Base-by-base conservation (phyloP, 202 grass and related monocot species). In the Cymbopogon flexuosus region DNA sequence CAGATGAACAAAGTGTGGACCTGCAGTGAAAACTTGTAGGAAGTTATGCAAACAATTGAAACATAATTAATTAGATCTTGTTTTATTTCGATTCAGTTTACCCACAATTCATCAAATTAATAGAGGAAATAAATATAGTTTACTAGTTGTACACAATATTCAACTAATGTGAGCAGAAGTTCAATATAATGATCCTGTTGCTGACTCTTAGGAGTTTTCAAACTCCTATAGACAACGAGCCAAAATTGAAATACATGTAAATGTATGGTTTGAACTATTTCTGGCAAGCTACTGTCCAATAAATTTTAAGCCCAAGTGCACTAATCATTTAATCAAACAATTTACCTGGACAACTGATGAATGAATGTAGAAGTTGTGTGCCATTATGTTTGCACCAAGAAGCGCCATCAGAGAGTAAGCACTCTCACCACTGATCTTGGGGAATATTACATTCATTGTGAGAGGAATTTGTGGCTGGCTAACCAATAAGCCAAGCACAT, bases 361-460 rank as follows among this genome's bases (percentile, higher is more conserved):
- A 74, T 99, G 96, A 16, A 93, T 87, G 61, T 99, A 99, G 76
- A 99, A 93, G 78, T 99, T 99, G 89, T 96, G 93, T 14, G 85
- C 89, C 93, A 99, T 99, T 85, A 99, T 73, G 87, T 99, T 99
- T 74, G 92, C 89, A 70, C 96, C 96, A 70, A 99, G 87, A 88
- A 99, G 92, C 10, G 96, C 90, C 96, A 99, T 99, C 16, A 99
- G 83, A 21, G 90, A 99, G 62, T 96, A 99, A 69, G 93, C 90
- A 83, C 83, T 96, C 83, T 99, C 96, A 73, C 88, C 93, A 79
- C 88, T 99, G 56, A 99, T 30, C 83, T 96, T 96, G 70, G 96
- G 96, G 29, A 87, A 96, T 80, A 96, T 88, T 45, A 99, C 66
- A n/a, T 96, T 90, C 67, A 68, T 86, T 40, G 83, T 79, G 40